These are phyloP conservation scores for Quercus berberidifolia DNA, from an alignment of 306 rosid genomes.

Conservation along the genomic window DNA sequence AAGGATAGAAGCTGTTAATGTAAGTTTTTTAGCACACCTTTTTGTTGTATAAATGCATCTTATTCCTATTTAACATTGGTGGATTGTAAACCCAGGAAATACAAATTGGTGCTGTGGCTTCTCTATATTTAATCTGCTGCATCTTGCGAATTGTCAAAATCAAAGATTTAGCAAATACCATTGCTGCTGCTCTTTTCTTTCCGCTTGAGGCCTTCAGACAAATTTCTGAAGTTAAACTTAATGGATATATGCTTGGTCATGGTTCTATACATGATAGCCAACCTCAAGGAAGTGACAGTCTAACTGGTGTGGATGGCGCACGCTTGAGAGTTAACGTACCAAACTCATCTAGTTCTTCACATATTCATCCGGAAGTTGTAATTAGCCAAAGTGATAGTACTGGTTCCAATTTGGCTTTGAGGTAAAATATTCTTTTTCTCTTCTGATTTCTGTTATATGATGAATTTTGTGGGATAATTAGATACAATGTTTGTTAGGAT, in stretches of 20 bases:
- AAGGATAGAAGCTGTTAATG: slow-evolving; percentile 43
- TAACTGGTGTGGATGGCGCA: slow-evolving; percentile 25
- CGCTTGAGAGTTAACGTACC: slow-evolving; percentile 29
- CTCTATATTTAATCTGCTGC: slow-evolving; percentile 88
- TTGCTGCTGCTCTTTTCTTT: slow-evolving; percentile 80
- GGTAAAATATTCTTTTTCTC: slow-evolving; percentile 40
- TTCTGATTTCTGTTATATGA: not conserved
- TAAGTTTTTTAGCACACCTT: slow-evolving; percentile 23
- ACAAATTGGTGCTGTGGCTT: slow-evolving; percentile 62
- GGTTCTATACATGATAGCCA: slow-evolving; percentile 38
- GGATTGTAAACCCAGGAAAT: slow-evolving; percentile 55
- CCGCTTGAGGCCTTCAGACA: slow-evolving; percentile 59
- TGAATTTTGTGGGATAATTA: not conserved
- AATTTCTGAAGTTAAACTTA: slow-evolving; percentile 40
- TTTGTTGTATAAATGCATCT: slow-evolving; percentile 8
- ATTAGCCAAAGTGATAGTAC: slow-evolving; percentile 29
- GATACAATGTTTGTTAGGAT: not conserved
- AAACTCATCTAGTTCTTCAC: slow-evolving; percentile 40
- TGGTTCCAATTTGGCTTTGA: slow-evolving; percentile 52
- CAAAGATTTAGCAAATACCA: slow-evolving; percentile 85
- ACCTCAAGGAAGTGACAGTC: slow-evolving; percentile 29
- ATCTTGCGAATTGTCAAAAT: slow-evolving; percentile 81
- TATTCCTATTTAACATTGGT: slow-evolving; percentile 42
- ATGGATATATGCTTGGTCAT: slow-evolving; percentile 44
- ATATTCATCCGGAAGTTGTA: slow-evolving; percentile 34